Evolutionary conservation across 1,139 yeast genomes (phyloP), one percentile per base, ranked within the genome.

Genomic region (Hyphopichia wangnamkhiaoensis): DNA sequence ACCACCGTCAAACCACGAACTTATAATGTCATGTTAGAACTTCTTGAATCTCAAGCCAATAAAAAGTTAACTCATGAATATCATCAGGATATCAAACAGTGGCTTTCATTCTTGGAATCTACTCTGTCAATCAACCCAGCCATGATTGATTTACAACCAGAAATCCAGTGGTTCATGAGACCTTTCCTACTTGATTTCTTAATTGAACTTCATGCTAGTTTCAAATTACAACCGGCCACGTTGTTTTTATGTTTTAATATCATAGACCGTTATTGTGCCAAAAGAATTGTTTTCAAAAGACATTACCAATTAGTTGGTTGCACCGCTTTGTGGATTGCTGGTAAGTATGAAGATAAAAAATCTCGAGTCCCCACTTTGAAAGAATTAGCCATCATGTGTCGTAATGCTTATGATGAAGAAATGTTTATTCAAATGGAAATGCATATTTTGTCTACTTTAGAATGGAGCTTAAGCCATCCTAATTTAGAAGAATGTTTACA

Each of bases 341-440:
- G 95, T 39, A 93, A 93, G 63, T 88, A 86, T 61, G 90, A 88
- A 56, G 97, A 90, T 61, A 86, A 86, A 57, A 91, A 91, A 64
- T 76, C 80, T 42, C 70, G 88, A 41, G 90, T 89, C 3, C 96
- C 97, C 23, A 82, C 93, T 1, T 71, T 90, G 40, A 74, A 79
- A 39, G 96, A 90, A 54, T 75, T 91, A 48, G 75, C 84, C 16
- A 68, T 80, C 49, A 79, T 89, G 82, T 88, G 96, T 63, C 78
- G 95, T 45, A 80, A 82, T 53, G 89, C 90, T 12, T 91, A 89
- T 58, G 95, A 89, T 48, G 84, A 82, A 49, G 84, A 84, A 45
- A 89, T 91, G 95, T 90, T 93, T 64, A 75, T 84, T 33, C 97
- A 91, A 61, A 93, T 93, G 98, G 98, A 93, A 65, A 79, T 80